Conservation (phyloP, 441 rosid genomes). For the Geranium incanum region DNA sequence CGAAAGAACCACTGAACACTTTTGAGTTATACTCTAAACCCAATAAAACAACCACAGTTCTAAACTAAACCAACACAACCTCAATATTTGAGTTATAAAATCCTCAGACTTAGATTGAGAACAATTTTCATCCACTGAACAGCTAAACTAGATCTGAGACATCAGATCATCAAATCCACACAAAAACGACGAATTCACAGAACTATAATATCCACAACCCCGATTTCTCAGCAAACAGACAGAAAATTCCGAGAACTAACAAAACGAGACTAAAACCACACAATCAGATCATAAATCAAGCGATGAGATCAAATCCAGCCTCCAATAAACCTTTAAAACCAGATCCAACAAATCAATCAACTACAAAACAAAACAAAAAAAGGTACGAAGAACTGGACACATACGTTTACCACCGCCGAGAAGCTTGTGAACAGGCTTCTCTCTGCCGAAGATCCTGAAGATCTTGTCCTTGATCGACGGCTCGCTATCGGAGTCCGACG, state of each 20-base stretch:
- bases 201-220: background rate
- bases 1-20: no score
- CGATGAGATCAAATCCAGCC: background rate
- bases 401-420: constrained; percentile 83
- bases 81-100: background rate
- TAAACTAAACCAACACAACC: background rate
- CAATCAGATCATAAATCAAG: background rate
- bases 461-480: constrained; percentile 52
- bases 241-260: no score
- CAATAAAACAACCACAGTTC: background rate
- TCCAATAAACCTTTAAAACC: background rate
- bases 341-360: background rate
- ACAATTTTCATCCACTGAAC: background rate
- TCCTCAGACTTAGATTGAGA: background rate
- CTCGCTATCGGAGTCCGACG: constrained; percentile 63
- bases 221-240: background rate
- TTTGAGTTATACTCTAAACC: no score
- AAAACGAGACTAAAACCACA: background rate
- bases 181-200: background rate
- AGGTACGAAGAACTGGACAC: constrained; percentile 16
- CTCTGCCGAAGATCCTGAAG: constrained; percentile 75
- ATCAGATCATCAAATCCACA: background rate
- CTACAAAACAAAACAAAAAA: background rate
- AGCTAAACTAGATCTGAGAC: background rate
- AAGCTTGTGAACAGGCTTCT: constrained; percentile 68